These are phyloP conservation scores for Colletotrichum sp. DNA, from an alignment of 2,329 filamentous ascomycete species.

Conservation along the genomic window DNA sequence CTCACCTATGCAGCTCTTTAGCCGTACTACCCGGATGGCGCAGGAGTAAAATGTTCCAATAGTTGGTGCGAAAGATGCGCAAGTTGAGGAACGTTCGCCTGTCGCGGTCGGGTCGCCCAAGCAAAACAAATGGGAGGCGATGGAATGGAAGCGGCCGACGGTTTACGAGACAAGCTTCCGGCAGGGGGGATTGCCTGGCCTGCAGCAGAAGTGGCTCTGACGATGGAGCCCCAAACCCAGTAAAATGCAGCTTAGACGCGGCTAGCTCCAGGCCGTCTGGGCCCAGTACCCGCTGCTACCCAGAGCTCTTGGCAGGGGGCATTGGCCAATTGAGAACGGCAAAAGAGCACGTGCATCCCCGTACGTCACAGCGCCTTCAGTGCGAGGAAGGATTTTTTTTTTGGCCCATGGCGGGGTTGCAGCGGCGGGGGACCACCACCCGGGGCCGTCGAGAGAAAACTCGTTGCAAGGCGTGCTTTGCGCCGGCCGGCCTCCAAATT, in stretches of 20 bases:
- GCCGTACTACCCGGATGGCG: background rate
- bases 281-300: background rate
- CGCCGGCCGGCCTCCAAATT: conserved; percentile 5
- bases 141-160: conserved; percentile 17
- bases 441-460: background rate
- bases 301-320: conserved; percentile 3
- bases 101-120: conserved; percentile 11
- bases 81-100: background rate
- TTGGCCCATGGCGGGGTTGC: conserved; percentile 6
- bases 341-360: conserved; percentile 9
- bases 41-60: background rate
- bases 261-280: conserved; percentile 1
- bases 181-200: background rate
- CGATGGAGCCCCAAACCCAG: background rate
- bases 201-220: background rate
- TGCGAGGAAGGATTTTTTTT: background rate
- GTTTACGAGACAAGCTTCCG: conserved; percentile 20
- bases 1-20: conserved; percentile 5
- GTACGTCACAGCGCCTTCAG: conserved; percentile 13
- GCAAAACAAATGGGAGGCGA: conserved; percentile 15
- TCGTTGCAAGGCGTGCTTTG: background rate
- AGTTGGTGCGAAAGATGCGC: background rate
- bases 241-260: background rate
- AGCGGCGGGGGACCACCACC: background rate
- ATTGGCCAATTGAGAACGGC: conserved; percentile 17